Evolutionary conservation across 177 flowering plant genomes (phyloP), one percentile per base, ranked within the genome.

Genomic region (Vitis hybrid): DNA sequence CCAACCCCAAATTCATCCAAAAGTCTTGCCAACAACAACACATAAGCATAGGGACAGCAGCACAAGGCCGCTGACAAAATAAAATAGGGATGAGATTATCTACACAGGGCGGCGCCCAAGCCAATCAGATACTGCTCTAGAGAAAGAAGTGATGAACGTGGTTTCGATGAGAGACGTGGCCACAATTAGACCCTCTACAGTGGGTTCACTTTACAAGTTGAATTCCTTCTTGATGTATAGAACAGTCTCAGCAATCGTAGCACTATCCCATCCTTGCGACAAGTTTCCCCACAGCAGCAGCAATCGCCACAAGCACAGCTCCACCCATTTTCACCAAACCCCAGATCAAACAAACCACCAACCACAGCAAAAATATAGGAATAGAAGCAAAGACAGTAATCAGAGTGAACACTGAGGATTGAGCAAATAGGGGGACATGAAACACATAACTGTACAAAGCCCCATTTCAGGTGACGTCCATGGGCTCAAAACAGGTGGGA

Each of bases 231-330:
- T 82, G 65, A 79, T 77, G 79, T 82, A 18, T 18, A 18, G 18
- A 55, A 79, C 76, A 75, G 85, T 72, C 13, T 81, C 85, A 59
- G 93, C 97, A 63, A 91, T 85, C 7, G 93, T 87, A 39, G 93
- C 92, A 74, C 84, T 88, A 65, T 91, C 97, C 97, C 94, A 91
- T 81, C 97, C 94, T 77, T 91, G 97, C 71, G 87, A 74, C 22
- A 91, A 70, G 75, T 86, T 88, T 5, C 20, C 97, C 94, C 68
- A 89, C 59, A 1, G 92, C 77, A 59, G 94, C 97, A 73, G 85
- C 85, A 74, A 86, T 68, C 59, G 97, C 94, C 2, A 86, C 90
- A 69, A 85, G 70, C 71, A 80, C 91, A 39, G 94, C 90, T 56
- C 90, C 92, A 6, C 80, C 81, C 97, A 91, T 91, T 50, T 73